Evolutionary conservation across 495 filamentous ascomycete species (phyloP).

Genomic region (Trypethelium eluteriae): DNA sequence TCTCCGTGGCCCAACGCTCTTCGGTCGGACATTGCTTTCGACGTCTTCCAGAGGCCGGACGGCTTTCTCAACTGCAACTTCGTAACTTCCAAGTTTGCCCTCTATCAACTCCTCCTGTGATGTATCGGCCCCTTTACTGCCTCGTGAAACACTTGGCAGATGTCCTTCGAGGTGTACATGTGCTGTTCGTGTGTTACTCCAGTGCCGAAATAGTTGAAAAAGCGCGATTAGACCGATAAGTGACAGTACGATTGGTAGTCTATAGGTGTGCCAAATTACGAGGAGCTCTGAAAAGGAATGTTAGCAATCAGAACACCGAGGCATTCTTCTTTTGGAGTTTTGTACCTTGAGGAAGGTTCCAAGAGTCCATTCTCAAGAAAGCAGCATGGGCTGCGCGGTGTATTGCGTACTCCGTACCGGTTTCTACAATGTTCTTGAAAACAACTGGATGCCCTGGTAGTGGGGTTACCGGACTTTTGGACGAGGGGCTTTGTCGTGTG

Average conservation of each 20-base stretch:
- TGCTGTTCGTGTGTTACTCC: conserved; percentile 17
- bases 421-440: neutral
- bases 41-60: neutral
- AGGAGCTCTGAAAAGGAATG: conserved; percentile 27
- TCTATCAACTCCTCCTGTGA: conserved; percentile 14
- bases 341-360: neutral
- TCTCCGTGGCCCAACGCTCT: conserved; percentile 30
- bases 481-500: neutral
- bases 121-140: too few relatives aligned
- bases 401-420: too few relatives aligned
- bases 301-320: neutral
- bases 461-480: too few relatives aligned
- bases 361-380: neutral
- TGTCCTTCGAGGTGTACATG: neutral
- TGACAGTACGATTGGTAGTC: conserved; percentile 28
- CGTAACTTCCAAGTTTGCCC: conserved; percentile 3
- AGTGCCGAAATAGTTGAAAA: conserved; percentile 23
- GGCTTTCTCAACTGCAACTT: neutral
- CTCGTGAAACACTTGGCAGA: neutral
- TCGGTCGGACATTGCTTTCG: neutral
- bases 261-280: conserved; percentile 32
- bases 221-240: conserved; percentile 24
- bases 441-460: neutral
- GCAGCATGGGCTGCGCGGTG: too few relatives aligned
- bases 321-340: neutral